A percentile compares a stretch with the other conserved stretches of the same genome.
phyloP scores from a whole-genome alignment of 2,329 filamentous ascomycete species.

The Teratosphaeria epicoccoides region DNA sequence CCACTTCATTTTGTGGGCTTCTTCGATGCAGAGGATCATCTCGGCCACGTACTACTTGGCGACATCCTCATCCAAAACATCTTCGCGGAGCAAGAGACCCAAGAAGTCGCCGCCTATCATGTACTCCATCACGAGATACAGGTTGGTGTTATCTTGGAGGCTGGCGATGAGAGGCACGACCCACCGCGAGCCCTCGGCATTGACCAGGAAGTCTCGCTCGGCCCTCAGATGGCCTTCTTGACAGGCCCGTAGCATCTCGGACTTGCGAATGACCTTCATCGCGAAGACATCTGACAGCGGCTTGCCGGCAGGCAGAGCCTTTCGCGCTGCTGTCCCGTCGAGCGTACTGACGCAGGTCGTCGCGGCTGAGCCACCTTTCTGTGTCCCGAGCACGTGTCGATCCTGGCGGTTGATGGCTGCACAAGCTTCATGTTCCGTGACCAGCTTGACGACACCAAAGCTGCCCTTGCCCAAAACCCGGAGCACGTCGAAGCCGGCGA shows the following conservation, averaged over 20 bases:
- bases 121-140: constrained; percentile 96
- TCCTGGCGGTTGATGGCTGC: background rate
- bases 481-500: constrained; percentile 65
- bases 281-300: constrained; percentile 59
- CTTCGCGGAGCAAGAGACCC: constrained; percentile 72
- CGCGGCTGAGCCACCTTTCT: constrained; percentile 20
- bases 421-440: constrained; percentile 45
- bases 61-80: constrained; percentile 65
- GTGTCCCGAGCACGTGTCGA: background rate
- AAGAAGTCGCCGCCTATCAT: constrained; percentile 96
- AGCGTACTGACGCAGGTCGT: constrained; percentile 17
- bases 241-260: constrained; percentile 78
- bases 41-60: constrained; percentile 85
- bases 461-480: constrained; percentile 85
- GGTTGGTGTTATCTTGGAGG: constrained; percentile 72
- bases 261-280: constrained; percentile 96
- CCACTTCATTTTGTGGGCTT: constrained; percentile 75
- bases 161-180: constrained; percentile 78
- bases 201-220: constrained; percentile 83
- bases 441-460: constrained; percentile 83
- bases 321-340: constrained; percentile 18
- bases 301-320: constrained; percentile 17
- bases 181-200: constrained; percentile 81
- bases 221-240: constrained; percentile 89
- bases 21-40: constrained; percentile 92